phyloP scores from a whole-genome alignment of 345 rosid genomes.

The Aquilaria malaccensis region DNA sequence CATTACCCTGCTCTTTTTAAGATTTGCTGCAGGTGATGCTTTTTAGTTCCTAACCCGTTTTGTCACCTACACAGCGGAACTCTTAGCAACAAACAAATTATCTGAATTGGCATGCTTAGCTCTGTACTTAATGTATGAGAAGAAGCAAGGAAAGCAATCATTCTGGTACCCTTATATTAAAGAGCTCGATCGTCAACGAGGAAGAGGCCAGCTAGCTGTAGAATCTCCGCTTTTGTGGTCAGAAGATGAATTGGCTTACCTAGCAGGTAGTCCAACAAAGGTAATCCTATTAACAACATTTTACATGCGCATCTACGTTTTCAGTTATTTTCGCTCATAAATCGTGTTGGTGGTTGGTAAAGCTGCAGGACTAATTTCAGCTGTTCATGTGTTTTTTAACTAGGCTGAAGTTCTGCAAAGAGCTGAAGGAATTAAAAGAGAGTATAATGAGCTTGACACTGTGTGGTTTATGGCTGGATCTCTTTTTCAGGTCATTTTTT shows the following conservation, averaged over 20 bases:
- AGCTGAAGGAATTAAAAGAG: constrained; percentile 87
- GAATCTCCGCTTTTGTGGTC: constrained; percentile 97
- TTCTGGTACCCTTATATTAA: constrained; percentile 92
- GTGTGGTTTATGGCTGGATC: constrained; percentile 99
- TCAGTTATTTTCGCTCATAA: neutral
- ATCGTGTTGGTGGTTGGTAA: constrained; percentile 4
- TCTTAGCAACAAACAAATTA: constrained; percentile 80
- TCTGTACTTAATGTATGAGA: constrained; percentile 93
- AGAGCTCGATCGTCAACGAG: constrained; percentile 98
- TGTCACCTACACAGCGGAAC: constrained; percentile 52
- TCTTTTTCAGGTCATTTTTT: constrained; percentile 69
- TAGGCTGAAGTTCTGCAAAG: constrained; percentile 88
- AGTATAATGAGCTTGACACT: constrained; percentile 90
- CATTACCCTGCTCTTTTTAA: neutral
- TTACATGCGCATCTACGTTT: neutral
- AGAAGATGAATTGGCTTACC: constrained; percentile 72
- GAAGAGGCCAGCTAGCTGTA: constrained; percentile 87
- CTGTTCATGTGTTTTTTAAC: constrained; percentile 13
- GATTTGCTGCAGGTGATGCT: constrained; percentile 2
- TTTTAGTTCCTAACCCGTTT: constrained; percentile 2
- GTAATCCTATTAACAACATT: constrained; percentile 21
- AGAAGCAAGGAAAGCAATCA: constrained; percentile 91
- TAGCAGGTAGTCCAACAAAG: constrained; percentile 94
- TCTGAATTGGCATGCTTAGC: constrained; percentile 95
- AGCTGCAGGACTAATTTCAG: constrained; percentile 16